Conservation (phyloP, 441 rosid species). For the Pelargonium myrrhifolium region DNA sequence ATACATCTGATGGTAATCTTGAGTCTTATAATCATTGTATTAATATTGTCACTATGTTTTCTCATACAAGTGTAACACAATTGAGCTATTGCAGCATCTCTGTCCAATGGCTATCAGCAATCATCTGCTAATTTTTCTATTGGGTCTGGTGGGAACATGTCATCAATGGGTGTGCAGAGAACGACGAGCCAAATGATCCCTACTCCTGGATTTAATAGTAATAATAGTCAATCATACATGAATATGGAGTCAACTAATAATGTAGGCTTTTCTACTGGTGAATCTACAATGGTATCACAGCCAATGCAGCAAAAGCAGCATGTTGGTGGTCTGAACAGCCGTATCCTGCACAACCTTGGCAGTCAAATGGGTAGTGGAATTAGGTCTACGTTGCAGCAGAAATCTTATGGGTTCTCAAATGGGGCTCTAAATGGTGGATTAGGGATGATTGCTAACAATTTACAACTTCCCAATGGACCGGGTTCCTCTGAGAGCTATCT, state of each 20-base stretch:
- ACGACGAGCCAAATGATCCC: conserved; percentile 93
- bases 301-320: conserved; percentile 72
- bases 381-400: conserved; percentile 80
- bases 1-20: conserved; percentile 41
- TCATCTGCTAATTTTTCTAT: conserved; percentile 57
- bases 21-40: background rate
- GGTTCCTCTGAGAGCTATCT: conserved; percentile 52
- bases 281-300: conserved; percentile 57
- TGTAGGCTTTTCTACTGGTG: conserved; percentile 66
- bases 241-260: conserved; percentile 58
- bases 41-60: conserved; percentile 14
- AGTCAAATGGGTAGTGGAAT: conserved; percentile 71
- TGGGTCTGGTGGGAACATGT: conserved; percentile 71
- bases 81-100: conserved; percentile 43
- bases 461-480: conserved; percentile 56
- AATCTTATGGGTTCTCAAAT: conserved; percentile 64
- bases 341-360: conserved; percentile 67
- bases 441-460: conserved; percentile 57
- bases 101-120: conserved; percentile 82
- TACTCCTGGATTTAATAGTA: conserved; percentile 76
- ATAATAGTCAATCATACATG: conserved; percentile 48
- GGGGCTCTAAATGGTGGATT: conserved; percentile 58
- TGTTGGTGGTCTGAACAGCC: conserved; percentile 65
- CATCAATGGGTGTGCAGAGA: conserved; percentile 61
- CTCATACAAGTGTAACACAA: too few species aligned